Evolutionary conservation across 2,329 filamentous ascomycete species (phyloP).

Genomic region (Epichloe sp.): DNA sequence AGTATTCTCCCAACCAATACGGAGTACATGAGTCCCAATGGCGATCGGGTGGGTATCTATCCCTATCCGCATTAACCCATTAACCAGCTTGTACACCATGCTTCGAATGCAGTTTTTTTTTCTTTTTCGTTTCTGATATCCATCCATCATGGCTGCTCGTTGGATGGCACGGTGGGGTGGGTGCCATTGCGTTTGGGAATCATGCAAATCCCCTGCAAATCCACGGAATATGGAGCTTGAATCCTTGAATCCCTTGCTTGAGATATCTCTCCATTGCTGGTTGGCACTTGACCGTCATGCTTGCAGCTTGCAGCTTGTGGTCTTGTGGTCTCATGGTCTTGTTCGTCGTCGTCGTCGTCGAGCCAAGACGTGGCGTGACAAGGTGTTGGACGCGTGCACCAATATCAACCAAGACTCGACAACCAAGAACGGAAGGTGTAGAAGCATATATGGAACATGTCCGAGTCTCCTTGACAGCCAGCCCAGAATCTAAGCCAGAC

Average conservation of each 20-base stretch:
- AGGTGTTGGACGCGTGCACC: background rate
- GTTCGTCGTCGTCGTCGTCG: background rate
- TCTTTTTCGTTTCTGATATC: too few species aligned
- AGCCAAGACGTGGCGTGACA: background rate
- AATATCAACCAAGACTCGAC: background rate
- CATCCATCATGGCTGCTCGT: background rate
- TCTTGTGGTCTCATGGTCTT: too few species aligned
- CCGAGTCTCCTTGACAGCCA: background rate
- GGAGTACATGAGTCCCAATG: too few species aligned
- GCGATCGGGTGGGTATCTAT: too few species aligned
- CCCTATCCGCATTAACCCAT: too few species aligned
- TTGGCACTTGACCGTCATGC: background rate
- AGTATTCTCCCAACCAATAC: too few species aligned
- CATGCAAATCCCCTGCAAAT: background rate
- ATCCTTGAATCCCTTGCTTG: background rate
- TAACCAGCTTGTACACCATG: too few species aligned
- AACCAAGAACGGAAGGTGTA: background rate
- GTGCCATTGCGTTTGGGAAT: background rate
- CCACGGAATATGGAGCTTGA: background rate
- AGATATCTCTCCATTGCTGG: background rate
- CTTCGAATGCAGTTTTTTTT: too few species aligned
- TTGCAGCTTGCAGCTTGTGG: background rate
- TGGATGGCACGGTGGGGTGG: background rate
- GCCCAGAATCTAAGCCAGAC: too few species aligned
- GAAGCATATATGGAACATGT: background rate